Conservation (phyloP, 148 eudicot genomes). For the Diospyros lotus region DNA sequence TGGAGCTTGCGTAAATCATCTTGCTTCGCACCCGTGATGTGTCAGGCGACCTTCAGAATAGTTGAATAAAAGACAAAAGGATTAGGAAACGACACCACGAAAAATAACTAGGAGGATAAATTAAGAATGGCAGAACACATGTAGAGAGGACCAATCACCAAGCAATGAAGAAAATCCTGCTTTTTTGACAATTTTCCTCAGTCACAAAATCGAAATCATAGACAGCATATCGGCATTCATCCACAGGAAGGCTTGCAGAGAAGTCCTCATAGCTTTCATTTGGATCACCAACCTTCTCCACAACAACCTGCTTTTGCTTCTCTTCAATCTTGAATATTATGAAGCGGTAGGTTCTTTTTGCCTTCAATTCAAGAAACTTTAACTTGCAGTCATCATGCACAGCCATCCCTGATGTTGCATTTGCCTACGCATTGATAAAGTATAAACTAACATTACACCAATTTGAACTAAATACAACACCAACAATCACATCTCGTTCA, state of each 20-base stretch:
- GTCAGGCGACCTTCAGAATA: slow-evolving; percentile 27
- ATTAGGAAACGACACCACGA: background rate
- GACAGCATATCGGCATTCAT: slow-evolving; percentile 35
- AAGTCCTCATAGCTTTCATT: slow-evolving; percentile 29
- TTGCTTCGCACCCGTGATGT: slow-evolving; percentile 31
- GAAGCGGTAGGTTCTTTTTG: slow-evolving; percentile 29
- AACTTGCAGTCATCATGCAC: slow-evolving; percentile 36
- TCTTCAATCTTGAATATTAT: slow-evolving; percentile 31
- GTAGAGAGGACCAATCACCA: slow-evolving; percentile 12
- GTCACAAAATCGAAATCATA: slow-evolving; percentile 29
- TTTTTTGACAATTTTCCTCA: slow-evolving; percentile 24
- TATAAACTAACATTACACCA: background rate
- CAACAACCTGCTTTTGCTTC: slow-evolving; percentile 26
- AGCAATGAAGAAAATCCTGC: slow-evolving; percentile 35
- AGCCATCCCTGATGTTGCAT: slow-evolving; percentile 35
- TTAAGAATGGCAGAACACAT: background rate
- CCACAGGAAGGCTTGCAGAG: slow-evolving; percentile 25
- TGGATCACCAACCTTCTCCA: slow-evolving; percentile 39
- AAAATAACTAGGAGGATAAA: background rate
- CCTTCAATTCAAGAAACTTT: slow-evolving; percentile 31
- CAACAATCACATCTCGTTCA: no score
- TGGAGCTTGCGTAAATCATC: slow-evolving; percentile 38
- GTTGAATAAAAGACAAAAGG: background rate
- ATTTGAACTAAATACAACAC: no score
- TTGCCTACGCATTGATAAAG: slow-evolving; percentile 22